These are phyloP conservation scores for Isatis lusitanica DNA, from an alignment of 441 rosid species.

Conservation along the genomic window DNA sequence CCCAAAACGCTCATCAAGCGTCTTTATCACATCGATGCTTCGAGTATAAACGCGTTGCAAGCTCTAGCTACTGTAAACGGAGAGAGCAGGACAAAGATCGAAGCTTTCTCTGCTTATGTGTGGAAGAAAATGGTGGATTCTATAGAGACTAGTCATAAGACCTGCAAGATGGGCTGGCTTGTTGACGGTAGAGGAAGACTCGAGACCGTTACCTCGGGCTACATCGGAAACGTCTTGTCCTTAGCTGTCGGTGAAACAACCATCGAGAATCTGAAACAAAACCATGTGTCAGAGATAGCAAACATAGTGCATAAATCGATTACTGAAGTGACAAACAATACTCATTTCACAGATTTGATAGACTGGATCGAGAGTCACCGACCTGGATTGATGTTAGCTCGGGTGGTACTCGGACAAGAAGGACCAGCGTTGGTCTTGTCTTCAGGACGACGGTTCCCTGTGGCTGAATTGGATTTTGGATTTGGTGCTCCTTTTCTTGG, in stretches of 20 bases:
- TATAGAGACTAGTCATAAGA: constrained; percentile 41
- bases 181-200: constrained; percentile 74
- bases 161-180: constrained; percentile 89
- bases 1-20: constrained; percentile 56
- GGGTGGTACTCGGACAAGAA: constrained; percentile 63
- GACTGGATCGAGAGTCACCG: constrained; percentile 87
- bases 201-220: constrained; percentile 44
- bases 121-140: constrained; percentile 72
- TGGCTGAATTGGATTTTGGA: constrained; percentile 74
- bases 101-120: constrained; percentile 83
- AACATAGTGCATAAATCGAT: constrained; percentile 56
- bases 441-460: constrained; percentile 73
- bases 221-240: constrained; percentile 77
- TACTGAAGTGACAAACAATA: constrained; percentile 50
- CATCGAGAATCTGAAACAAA: constrained; percentile 46
- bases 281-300: constrained; percentile 60
- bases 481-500: constrained; percentile 77
- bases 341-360: constrained; percentile 75
- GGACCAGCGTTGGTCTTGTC: constrained; percentile 77
- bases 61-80: constrained; percentile 50
- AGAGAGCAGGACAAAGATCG: constrained; percentile 62
- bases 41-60: constrained; percentile 55
- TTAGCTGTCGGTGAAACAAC: constrained; percentile 63
- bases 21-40: constrained; percentile 61
- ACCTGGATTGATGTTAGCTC: constrained; percentile 81